Base-by-base conservation (phyloP, 2,329 filamentous ascomycete species). In the Penicillium janthinellum region DNA sequence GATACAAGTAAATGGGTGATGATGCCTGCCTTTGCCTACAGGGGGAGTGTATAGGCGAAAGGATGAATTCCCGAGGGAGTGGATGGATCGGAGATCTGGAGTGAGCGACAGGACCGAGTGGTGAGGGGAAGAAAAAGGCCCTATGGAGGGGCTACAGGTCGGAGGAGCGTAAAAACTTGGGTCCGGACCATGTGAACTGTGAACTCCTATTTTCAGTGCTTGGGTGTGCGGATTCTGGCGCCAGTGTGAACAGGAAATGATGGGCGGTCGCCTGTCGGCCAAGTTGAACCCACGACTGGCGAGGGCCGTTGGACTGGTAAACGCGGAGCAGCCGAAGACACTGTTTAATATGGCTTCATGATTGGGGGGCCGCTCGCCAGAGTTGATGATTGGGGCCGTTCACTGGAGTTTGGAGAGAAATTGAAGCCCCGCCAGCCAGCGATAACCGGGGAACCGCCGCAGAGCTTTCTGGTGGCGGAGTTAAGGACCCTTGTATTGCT, bases 81-180 rank as follows among this genome's bases (percentile, higher is more conserved):
- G 45, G 44, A 15, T 51, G 54, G 15, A 48, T 41, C 20, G 58
- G 52, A 42, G 50, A 60, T 57, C 54, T 54, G 54, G 50, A 52
- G 42, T 44, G 38, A 42, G 38, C 48, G 51, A 56, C 56, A 42
- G 17, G 54, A 15, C 37, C 12, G 41, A 25, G 41, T 53, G 56
- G 42, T 42, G 53, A 38, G 38, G 37, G 58, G 50, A 50, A 34
- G 47, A 56, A 56, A 54, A 50, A 52, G 45, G 45, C n/a, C 49
- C 42, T 56, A 47, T 52, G 49, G 49, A 59, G 60, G 50, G 57
- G 57, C 34, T 49, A 48, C 47, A 48, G 54, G 22, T 42, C 53
- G 53, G 48, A 57, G 44, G 44, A 57, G 54, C 14, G 49, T 25
- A 15, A 28, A 45, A 45, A 45, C 20, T 15, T 50, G 17, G 31